Evolutionary conservation across 2,329 filamentous ascomycete species (phyloP).

Genomic region (Fonsecaea nubica): DNA sequence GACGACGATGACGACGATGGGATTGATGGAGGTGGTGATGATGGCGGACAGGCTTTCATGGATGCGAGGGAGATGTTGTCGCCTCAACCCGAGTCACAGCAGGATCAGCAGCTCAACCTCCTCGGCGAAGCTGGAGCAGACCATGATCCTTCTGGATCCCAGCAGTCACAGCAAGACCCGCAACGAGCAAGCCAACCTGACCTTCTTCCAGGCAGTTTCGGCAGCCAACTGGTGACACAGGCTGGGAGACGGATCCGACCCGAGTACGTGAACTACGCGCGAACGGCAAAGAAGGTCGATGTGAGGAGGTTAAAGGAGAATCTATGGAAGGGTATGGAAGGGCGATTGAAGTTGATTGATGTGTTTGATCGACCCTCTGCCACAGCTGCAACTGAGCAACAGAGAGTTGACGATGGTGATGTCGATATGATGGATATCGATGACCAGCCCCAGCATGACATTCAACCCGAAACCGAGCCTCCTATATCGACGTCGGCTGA

Average conservation of each 20-base stretch:
- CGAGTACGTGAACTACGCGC: slow-evolving; percentile 70
- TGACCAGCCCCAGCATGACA: slow-evolving; percentile 27
- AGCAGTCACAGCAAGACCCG: slow-evolving; percentile 22
- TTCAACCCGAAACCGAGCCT: slow-evolving; percentile 37
- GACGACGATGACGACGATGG: slow-evolving; percentile 52
- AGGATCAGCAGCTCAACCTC: slow-evolving; percentile 24
- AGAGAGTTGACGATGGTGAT: slow-evolving; percentile 35
- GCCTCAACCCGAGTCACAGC: slow-evolving; percentile 44
- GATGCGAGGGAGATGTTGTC: slow-evolving; percentile 58
- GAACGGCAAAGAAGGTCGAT: slow-evolving; percentile 71
- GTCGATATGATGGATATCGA: slow-evolving; percentile 41
- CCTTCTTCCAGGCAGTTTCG: slow-evolving; percentile 62
- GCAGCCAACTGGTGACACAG: slow-evolving; percentile 67
- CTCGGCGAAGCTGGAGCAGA: slow-evolving; percentile 25
- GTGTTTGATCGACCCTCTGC: slow-evolving; percentile 44
- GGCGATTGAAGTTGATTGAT: slow-evolving; percentile 48
- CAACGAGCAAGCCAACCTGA: slow-evolving; percentile 22
- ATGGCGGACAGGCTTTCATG: slow-evolving; percentile 49
- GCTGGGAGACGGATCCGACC: slow-evolving; percentile 63
- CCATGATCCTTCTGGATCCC: slow-evolving; percentile 19
- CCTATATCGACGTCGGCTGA: slow-evolving; percentile 45
- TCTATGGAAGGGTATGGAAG: slow-evolving; percentile 69
- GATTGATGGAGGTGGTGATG: slow-evolving; percentile 26
- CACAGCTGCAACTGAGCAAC: slow-evolving; percentile 42
- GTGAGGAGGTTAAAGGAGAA: slow-evolving; percentile 69